These are phyloP conservation scores for Anthracocystis walkeri DNA, from an alignment of 1,284 basidiomycete genomes.

Conservation along the genomic window DNA sequence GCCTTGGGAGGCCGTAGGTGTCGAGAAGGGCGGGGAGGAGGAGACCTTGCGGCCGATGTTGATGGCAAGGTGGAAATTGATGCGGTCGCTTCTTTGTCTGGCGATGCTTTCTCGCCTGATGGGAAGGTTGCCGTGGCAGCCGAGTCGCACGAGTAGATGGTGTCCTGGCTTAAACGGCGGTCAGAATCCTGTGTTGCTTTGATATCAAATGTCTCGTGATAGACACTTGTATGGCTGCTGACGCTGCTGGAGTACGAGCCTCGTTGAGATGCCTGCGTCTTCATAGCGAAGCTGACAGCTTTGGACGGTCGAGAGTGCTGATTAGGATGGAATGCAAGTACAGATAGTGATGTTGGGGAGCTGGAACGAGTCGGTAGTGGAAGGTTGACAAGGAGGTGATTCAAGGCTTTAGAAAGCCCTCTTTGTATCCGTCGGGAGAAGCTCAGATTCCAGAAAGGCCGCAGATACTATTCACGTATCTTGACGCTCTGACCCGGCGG, in stretches of 20 bases:
- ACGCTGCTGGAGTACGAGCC: not conserved
- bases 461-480: too few species aligned
- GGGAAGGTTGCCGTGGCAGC: not conserved
- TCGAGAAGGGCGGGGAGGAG: constrained; percentile 16
- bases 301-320: too few species aligned
- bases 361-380: too few species aligned
- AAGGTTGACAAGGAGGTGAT: too few species aligned
- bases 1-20: not conserved
- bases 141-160: not conserved
- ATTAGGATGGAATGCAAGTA: too few species aligned
- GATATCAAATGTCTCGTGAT: not conserved
- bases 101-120: not conserved
- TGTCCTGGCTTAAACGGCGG: not conserved
- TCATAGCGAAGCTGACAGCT: not conserved
- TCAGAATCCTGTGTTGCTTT: not conserved
- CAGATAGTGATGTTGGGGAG: too few species aligned
- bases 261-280: not conserved
- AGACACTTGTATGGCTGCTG: not conserved
- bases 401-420: too few species aligned
- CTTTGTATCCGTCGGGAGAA: too few species aligned
- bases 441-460: too few species aligned
- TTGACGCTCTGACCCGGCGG: too few species aligned
- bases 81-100: not conserved
- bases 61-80: not conserved
- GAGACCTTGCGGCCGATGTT: not conserved